A percentile compares a stretch with the other conserved stretches of the same genome.
Evolutionary conservation across 1,284 basidiomycete genomes (phyloP).

Genomic region (Rhodofomes roseus): DNA sequence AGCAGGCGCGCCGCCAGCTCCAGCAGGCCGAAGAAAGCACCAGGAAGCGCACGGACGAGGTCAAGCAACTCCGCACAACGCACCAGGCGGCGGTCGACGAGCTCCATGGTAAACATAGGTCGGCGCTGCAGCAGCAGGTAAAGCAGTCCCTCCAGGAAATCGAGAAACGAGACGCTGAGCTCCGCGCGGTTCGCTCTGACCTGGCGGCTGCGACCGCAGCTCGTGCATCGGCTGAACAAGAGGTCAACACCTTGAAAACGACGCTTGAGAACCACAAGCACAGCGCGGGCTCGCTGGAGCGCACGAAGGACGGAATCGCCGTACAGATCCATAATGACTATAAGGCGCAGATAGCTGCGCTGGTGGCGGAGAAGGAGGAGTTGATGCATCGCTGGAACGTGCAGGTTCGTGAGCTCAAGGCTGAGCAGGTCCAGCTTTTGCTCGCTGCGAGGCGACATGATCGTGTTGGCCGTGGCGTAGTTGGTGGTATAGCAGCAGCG

Average conservation of each 20-base stretch:
- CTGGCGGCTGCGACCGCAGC: neutral
- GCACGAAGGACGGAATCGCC: constrained; percentile 1
- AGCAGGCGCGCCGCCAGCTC: constrained; percentile 61
- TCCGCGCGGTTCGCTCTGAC: constrained; percentile 1
- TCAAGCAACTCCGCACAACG: constrained; percentile 50
- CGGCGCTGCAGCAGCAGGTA: constrained; percentile 3
- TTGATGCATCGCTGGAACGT: constrained; percentile 78
- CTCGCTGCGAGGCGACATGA: neutral
- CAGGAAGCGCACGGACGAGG: constrained; percentile 62
- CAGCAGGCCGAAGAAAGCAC: constrained; percentile 71
- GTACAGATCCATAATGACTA: constrained; percentile 22
- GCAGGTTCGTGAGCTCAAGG: constrained; percentile 74
- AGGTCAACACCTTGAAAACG: neutral
- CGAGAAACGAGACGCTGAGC: constrained; percentile 4
- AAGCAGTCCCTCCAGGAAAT: constrained; percentile 5
- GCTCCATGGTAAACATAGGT: constrained; percentile 2
- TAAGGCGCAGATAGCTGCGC: constrained; percentile 50
- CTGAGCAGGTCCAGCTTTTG: constrained; percentile 53
- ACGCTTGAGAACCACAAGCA: neutral
- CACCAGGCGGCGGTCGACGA: constrained; percentile 18
- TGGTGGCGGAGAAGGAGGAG: constrained; percentile 56
- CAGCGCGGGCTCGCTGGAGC: neutral
- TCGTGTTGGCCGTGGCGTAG: neutral
- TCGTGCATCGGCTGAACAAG: neutral
- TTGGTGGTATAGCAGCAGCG: neutral